Conservation (phyloP, 306 rosid genomes). For the Fragaria vesca region DNA sequence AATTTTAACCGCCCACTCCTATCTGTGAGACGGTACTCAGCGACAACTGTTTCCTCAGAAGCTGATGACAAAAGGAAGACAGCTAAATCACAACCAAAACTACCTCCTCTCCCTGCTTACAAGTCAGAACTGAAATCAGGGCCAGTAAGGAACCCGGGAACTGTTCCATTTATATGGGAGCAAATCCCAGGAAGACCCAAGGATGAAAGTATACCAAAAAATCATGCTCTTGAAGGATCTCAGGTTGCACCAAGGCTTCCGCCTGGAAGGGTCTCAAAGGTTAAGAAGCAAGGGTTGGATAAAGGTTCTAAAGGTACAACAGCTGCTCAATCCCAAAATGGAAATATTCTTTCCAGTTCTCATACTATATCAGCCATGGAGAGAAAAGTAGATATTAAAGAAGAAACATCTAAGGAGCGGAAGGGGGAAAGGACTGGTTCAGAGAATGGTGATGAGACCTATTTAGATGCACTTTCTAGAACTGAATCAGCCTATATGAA, state of each 20-base stretch:
- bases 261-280: slow-evolving; percentile 57
- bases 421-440: slow-evolving; percentile 39
- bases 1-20: slow-evolving; percentile 79
- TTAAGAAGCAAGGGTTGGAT: slow-evolving; percentile 38
- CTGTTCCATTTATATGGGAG: slow-evolving; percentile 88
- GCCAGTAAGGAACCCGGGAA: slow-evolving; percentile 72
- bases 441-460: slow-evolving; percentile 60
- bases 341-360: slow-evolving; percentile 30
- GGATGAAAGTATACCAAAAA: slow-evolving; percentile 43
- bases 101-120: slow-evolving; percentile 53
- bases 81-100: slow-evolving; percentile 41
- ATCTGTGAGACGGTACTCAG: slow-evolving; percentile 77
- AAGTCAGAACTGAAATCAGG: slow-evolving; percentile 81
- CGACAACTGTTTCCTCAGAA: slow-evolving; percentile 37
- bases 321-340: slow-evolving; percentile 31
- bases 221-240: slow-evolving; percentile 30
- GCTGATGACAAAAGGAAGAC: slow-evolving; percentile 37
- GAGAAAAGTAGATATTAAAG: slow-evolving; percentile 22
- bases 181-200: slow-evolving; percentile 81
- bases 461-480: slow-evolving; percentile 71
- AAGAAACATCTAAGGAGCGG: slow-evolving; percentile 31
- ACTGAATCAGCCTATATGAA: slow-evolving; percentile 66
- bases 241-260: slow-evolving; percentile 55
- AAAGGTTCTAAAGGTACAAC: slow-evolving; percentile 32
- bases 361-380: slow-evolving; percentile 28